Base-by-base conservation (phyloP, 352 stramenopile species). In the Pythium oligandrum region DNA sequence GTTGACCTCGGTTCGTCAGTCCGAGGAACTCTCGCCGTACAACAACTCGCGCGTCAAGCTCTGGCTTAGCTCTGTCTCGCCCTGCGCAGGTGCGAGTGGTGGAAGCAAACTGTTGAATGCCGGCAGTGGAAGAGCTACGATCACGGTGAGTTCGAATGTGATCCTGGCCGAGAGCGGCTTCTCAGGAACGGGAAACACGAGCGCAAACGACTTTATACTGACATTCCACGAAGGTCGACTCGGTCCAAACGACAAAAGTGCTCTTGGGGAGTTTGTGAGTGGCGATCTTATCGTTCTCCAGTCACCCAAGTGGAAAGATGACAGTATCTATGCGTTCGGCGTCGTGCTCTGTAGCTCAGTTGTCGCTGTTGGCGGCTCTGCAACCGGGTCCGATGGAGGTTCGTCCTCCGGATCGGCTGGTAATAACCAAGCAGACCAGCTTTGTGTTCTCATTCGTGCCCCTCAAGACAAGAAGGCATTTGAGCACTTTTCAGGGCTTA, bases 121-220 rank as follows among this genome's bases (percentile, higher is more conserved):
- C 17, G 17, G 17, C 17, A 26, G 17, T 26, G 17, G 17, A 26
- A 26, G 17, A 26, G 17, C 17, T 26, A 26, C 17, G 1, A 8
- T 42, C 3, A 38, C 57, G 8, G 11, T 86, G 30, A 85, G 62
- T 51, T 59, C 76, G 9, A 77, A 67, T n/a, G 66, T 65, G 6
- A 86, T 90, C 40, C 87, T 87, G 54, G 73, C 73, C 10, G 80
- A 90, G 46, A 90, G 80, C 54, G 80, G 73, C 3, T 90, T 88
- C 55, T 83, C 63, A 4, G 77, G 75, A 17, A 66, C 53, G 5
- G 61, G 48, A 10, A 68, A 59, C 5, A 55, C 55, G 11, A 69
- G 51, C 37, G 73, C 57, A 31, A 70, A 74, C 48, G 80, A 90
- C 49, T 84, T 68, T 40, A 85, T 90, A 46, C 49, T 88, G 39